Conservation (phyloP, 352 stramenopile genomes). For the Lagenidium giganteum region DNA sequence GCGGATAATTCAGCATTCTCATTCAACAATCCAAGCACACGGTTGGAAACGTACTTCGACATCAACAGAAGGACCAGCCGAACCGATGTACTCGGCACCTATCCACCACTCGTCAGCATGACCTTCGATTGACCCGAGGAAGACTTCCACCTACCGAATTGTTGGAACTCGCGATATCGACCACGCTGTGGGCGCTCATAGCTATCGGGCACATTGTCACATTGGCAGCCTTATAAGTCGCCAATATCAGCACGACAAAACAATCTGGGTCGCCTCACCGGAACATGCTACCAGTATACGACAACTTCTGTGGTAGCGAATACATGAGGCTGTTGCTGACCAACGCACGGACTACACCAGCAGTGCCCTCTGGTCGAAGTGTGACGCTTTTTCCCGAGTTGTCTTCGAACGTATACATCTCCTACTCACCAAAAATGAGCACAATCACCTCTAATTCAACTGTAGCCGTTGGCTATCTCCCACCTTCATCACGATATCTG, state of each 20-base stretch:
- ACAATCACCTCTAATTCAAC: constrained; percentile 1
- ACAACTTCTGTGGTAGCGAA: constrained; percentile 74
- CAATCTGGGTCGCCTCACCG: constrained; percentile 28
- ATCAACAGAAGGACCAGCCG: constrained; percentile 67
- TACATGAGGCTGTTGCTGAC: constrained; percentile 76
- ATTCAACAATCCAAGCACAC: too few species aligned
- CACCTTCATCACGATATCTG: constrained; percentile 87
- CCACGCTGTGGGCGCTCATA: constrained; percentile 85
- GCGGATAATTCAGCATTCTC: not conserved
- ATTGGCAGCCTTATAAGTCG: not conserved
- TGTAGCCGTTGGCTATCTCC: too few species aligned
- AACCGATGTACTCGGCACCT: constrained; percentile 83
- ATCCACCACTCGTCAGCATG: not conserved
- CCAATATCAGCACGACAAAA: not conserved
- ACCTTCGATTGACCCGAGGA: too few species aligned
- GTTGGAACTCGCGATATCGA: constrained; percentile 85
- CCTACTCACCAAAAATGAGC: constrained; percentile 23
- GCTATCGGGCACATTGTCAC: constrained; percentile 17
- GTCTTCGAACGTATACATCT: constrained; percentile 89
- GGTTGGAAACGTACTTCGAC: constrained; percentile 37
- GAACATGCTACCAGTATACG: constrained; percentile 85
- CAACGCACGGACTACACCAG: constrained; percentile 71
- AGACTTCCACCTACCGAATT: constrained; percentile 65
- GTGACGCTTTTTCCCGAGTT: constrained; percentile 86
- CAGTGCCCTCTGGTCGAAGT: constrained; percentile 79